Base-by-base conservation (phyloP, 2,329 filamentous ascomycete genomes). In the Clonostachys rhizophaga region DNA sequence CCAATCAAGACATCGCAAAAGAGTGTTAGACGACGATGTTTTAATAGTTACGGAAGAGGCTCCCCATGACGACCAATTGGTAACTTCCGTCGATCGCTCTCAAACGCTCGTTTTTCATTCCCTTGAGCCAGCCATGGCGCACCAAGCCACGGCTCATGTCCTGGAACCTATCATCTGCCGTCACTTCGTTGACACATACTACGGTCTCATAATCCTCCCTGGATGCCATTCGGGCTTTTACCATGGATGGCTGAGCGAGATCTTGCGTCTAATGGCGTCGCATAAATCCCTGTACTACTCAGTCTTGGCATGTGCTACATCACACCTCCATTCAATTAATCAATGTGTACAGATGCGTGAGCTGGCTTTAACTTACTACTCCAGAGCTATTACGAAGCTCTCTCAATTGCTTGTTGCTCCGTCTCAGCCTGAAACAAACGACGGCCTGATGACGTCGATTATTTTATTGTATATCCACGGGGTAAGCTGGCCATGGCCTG, bases 221-320 rank as follows among this genome's bases (percentile, higher is more conserved):
- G 52, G 54, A 14, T 61, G 58, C 33, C 61, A 64, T 36, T 52
- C 52, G 4, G 56, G 52, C 11, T 63, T 62, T 36, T 50, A 55
- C 36, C 46, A 61, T 42, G 58, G 55, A 12, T 64, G 61, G 60
- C 55, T 63, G 4, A 40, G 44, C 2, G 57, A 62, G 11, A 62
- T 64, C 14, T 52, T 58, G 40, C 42, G 53, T 14, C 55, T 62
- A 2, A 61, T 60, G 59, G 34, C 49, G 3, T 49, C 50, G 2
- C 50, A 57, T 39, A 54, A 58, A 35, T 56, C 55, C 37, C 47
- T 64, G 1, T 57, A 60, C 43, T 62, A 58, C 20, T 59, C 61
- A 8, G 57, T 64, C 2, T 45, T 64, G 36, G 57, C 57, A 10
- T 58, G 55, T 34, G 54, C 57, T 4, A 55, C 57, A 5, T 58